Percentiles rank a stretch among this genome's conserved stretches.
These are phyloP conservation scores for Nitzschia sp. DNA, from an alignment of 108 stramenopile genomes.

Conservation along the genomic window DNA sequence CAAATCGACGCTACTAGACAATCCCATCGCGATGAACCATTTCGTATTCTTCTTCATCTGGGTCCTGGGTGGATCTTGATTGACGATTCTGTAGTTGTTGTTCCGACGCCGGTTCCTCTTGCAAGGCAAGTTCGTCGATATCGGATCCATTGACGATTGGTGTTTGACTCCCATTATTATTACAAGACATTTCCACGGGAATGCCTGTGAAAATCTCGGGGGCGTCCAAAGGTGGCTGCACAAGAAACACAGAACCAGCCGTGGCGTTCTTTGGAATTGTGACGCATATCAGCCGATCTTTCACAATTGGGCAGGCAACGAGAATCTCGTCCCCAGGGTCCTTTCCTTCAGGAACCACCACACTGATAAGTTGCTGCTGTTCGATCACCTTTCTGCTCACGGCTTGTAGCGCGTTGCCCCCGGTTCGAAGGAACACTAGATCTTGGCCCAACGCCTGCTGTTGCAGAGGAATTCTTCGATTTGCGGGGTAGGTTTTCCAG, in stretches of 20 bases:
- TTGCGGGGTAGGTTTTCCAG: constrained; percentile 12
- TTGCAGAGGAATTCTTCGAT: neutral
- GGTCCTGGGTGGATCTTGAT: neutral
- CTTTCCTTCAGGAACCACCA: constrained; percentile 15
- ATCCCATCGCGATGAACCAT: neutral
- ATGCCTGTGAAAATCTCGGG: constrained; percentile 4
- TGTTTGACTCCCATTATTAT: neutral
- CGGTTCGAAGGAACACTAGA: constrained; percentile 8
- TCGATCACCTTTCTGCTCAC: neutral
- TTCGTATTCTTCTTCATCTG: constrained; percentile 2
- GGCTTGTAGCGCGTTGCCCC: constrained; percentile 19
- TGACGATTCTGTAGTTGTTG: neutral
- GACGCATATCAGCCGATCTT: neutral
- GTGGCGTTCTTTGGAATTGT: constrained; percentile 4
- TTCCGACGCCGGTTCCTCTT: neutral
- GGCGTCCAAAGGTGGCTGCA: neutral
- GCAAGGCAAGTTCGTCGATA: constrained; percentile 8
- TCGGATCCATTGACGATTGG: neutral
- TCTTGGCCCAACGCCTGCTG: neutral
- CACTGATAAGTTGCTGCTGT: constrained; percentile 1
- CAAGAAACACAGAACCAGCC: constrained; percentile 10
- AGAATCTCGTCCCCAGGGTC: constrained; percentile 12
- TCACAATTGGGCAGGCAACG: neutral
- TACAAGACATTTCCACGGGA: neutral
- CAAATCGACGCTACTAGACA: no score